Percentiles rank a stretch among this genome's conserved stretches.
These are phyloP conservation scores for Aspergillaceae sp. DNA, from an alignment of 2,329 filamentous ascomycete genomes.

Conservation along the genomic window DNA sequence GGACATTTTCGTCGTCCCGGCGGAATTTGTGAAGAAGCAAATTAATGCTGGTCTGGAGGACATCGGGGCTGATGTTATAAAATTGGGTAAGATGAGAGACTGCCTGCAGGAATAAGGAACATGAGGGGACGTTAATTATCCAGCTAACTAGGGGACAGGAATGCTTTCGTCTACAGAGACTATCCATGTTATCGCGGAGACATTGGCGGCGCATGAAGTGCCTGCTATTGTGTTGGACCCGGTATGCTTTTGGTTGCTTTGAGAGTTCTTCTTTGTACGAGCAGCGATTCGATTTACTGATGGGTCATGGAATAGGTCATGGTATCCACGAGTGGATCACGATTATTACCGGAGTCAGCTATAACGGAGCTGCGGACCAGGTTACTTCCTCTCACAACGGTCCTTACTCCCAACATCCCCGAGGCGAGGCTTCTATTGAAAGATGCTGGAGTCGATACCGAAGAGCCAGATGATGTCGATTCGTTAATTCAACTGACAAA, in stretches of 20 bases:
- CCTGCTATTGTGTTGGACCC: conserved; percentile 63
- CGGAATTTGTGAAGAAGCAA: conserved; percentile 71
- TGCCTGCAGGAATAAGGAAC: conserved; percentile 1
- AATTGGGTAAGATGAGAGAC: conserved; percentile 57
- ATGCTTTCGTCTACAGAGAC: conserved; percentile 72
- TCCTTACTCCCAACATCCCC: conserved; percentile 43
- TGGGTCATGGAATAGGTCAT: conserved; percentile 58
- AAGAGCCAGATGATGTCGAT: conserved; percentile 48
- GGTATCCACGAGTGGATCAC: conserved; percentile 51
- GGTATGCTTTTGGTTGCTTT: conserved; percentile 38
- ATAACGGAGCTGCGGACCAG: conserved; percentile 31
- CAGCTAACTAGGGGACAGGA: conserved; percentile 41
- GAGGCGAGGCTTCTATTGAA: conserved; percentile 39
- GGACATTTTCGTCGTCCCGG: conserved; percentile 70
- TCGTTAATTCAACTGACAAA: conserved; percentile 63
- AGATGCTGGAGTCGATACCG: conserved; percentile 27
- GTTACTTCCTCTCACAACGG: conserved; percentile 36
- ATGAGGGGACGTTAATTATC: not conserved
- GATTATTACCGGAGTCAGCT: conserved; percentile 38
- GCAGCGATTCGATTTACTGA: conserved; percentile 1
- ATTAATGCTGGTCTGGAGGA: conserved; percentile 79
- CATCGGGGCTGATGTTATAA: conserved; percentile 80
- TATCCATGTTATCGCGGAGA: conserved; percentile 58
- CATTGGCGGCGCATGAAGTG: conserved; percentile 51
- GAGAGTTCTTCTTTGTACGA: no score